Evolutionary conservation across 441 rosid species (phyloP).

Genomic region (Biscutella auriculata): DNA sequence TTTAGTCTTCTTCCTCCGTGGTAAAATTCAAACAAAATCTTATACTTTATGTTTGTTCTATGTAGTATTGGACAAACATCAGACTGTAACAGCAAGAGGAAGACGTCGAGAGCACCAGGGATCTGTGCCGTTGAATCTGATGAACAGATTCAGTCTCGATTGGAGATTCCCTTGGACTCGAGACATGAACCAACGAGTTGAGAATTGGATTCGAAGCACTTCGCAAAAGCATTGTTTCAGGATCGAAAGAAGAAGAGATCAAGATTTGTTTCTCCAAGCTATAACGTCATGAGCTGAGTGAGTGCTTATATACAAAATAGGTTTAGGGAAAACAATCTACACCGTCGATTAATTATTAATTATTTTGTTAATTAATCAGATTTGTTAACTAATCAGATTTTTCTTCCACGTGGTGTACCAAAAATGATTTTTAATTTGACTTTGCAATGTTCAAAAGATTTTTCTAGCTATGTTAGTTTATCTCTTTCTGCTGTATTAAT

Average conservation of each 20-base stretch:
- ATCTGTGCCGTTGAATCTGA: slow-evolving; percentile 25
- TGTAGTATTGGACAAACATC: slow-evolving; percentile 16
- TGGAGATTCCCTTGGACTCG: slow-evolving; percentile 28
- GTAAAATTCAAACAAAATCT: no score
- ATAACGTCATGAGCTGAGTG: not conserved
- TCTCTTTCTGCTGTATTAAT: no score
- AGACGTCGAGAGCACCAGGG: slow-evolving; percentile 25
- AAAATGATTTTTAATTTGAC: slow-evolving; percentile 12
- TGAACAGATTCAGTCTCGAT: slow-evolving; percentile 30
- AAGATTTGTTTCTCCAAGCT: not conserved
- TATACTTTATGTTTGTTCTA: no score
- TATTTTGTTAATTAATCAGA: not conserved
- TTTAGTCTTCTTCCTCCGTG: no score
- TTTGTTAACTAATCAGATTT: not conserved
- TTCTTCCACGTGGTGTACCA: slow-evolving; percentile 3
- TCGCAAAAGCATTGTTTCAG: slow-evolving; percentile 44
- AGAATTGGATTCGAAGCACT: slow-evolving; percentile 62
- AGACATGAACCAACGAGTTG: slow-evolving; percentile 38
- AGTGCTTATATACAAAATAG: not conserved
- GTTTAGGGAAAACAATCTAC: not conserved
- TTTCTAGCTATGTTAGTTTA: no score
- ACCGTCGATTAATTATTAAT: slow-evolving; percentile 12
- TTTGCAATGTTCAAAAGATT: no score
- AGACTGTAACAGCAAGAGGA: slow-evolving; percentile 26
- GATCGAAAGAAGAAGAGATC: not conserved